Evolutionary conservation across 2,329 filamentous ascomycete genomes (phyloP).

Genomic region (Sclerotinia glacialis): DNA sequence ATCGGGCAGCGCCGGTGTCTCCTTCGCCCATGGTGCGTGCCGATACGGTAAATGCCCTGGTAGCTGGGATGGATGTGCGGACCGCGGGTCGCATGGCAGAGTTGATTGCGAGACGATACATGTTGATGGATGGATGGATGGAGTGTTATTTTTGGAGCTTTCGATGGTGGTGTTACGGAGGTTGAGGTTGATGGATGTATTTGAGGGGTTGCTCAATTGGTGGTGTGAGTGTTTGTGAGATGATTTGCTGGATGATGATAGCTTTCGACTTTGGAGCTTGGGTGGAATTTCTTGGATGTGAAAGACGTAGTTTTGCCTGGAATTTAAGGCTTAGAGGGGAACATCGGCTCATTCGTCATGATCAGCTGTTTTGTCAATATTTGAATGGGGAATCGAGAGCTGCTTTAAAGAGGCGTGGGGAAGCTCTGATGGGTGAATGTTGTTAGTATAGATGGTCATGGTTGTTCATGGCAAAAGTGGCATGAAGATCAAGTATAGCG

Average conservation of each 20-base stretch:
- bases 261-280: slow-evolving; percentile 15
- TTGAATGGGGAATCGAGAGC: not conserved
- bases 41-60: slow-evolving; percentile 42
- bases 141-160: slow-evolving; percentile 9
- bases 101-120: slow-evolving; percentile 62
- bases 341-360: slow-evolving; percentile 1
- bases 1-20: slow-evolving; percentile 46
- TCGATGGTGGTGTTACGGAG: not conserved
- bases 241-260: slow-evolving; percentile 23
- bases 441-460: no score
- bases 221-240: slow-evolving; percentile 31
- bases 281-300: slow-evolving; percentile 3
- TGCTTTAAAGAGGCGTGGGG: not conserved
- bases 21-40: slow-evolving; percentile 59
- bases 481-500: not conserved
- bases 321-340: not conserved
- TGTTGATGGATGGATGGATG: slow-evolving; percentile 45
- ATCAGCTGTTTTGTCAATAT: slow-evolving; percentile 7
- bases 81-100: slow-evolving; percentile 49
- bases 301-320: slow-evolving; percentile 4
- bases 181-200: slow-evolving; percentile 19
- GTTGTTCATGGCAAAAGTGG: not conserved
- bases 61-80: slow-evolving; percentile 52
- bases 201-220: slow-evolving; percentile 30
- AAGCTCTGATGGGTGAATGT: no score